Evolutionary conservation across 148 eudicot species (phyloP), one percentile per base, ranked within the genome.

Genomic region (Spergularia marina): DNA sequence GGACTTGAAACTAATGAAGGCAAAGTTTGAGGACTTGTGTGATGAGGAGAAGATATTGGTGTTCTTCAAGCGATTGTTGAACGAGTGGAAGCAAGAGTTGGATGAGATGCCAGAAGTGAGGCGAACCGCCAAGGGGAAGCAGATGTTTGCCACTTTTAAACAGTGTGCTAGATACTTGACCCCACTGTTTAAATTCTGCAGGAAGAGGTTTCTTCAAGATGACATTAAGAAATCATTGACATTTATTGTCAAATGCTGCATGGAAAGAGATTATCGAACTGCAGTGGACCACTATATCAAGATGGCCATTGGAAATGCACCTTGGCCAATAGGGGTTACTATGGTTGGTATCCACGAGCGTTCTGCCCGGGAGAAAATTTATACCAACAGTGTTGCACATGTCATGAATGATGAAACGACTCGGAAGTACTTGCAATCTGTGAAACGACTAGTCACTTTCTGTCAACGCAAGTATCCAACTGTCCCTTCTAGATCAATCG

Each of bases 331-430:
- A 70, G 97, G 98, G 70, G 98, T 94, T 67, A 95, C 98, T 89
- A 95, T 95, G 98, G 98, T 95, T 92, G 98, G 97, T 80, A 95
- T 95, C 62, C 98, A 95, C 49, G 98, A 95, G 76, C 96, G 98
- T 87, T 95, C 97, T 25, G 98, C 98, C 12, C 98, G 98, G 53
- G 98, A 95, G 83, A 95, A 95, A 80, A 94, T 94, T 80, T 84
- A 91, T 78, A 94, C 97, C 53, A 91, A 92, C 69, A 95, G 98
- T 87, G 98, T 95, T 58, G 98, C 98, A 13, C 98, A 95, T 80
- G 83, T 95, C 57, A 95, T 92, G 98, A 95, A 95, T 25, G 98
- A 95, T 70, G 98, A 95, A 78, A 95, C 98, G 4, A 95, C 98
- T 55, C 93, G 97, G 2, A 95, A 95, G 79, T 95, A 95, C 81